A percentile compares a stretch with the other conserved stretches of the same genome.
Evolutionary conservation across 495 filamentous ascomycete species (phyloP).

Genomic region (Delitschia confertaspora): DNA sequence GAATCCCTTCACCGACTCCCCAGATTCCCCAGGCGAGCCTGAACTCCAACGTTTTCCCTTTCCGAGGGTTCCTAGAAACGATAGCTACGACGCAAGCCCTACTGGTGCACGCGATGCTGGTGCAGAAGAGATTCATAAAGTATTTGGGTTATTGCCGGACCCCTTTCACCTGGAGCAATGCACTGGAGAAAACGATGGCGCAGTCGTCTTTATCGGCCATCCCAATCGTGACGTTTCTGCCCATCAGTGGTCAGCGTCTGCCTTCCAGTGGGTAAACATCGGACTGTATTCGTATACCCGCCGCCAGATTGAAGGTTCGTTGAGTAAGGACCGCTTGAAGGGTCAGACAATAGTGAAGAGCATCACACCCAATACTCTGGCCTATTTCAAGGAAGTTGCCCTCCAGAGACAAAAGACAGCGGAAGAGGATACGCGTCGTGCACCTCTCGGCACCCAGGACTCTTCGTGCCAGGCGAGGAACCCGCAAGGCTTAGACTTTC

Average conservation of each 20-base stretch:
- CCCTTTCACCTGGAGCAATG: slow-evolving; percentile 28
- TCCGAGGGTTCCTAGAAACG: background rate
- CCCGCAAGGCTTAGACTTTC: no score
- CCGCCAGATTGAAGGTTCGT: slow-evolving; percentile 33
- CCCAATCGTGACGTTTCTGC: slow-evolving; percentile 36
- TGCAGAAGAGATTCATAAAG: slow-evolving; percentile 21
- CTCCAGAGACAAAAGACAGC: slow-evolving; percentile 27
- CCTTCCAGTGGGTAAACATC: slow-evolving; percentile 33
- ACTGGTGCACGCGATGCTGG: slow-evolving; percentile 9
- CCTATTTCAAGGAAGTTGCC: slow-evolving; percentile 34
- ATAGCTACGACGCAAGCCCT: slow-evolving; percentile 22
- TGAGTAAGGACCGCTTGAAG: slow-evolving; percentile 30
- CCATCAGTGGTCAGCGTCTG: slow-evolving; percentile 32
- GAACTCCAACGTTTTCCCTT: background rate
- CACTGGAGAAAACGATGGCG: slow-evolving; percentile 27
- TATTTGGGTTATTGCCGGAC: slow-evolving; percentile 33
- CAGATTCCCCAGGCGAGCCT: background rate
- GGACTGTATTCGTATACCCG: slow-evolving; percentile 33
- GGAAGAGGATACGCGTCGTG: slow-evolving; percentile 1
- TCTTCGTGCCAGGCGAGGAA: no score
- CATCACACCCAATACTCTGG: slow-evolving; percentile 27
- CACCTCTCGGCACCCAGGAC: no score
- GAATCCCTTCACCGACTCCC: no score
- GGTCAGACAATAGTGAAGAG: slow-evolving; percentile 27
- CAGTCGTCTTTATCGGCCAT: slow-evolving; percentile 33